Base-by-base conservation (phyloP, 2,329 filamentous ascomycete species). In the Beauveria medogensis region DNA sequence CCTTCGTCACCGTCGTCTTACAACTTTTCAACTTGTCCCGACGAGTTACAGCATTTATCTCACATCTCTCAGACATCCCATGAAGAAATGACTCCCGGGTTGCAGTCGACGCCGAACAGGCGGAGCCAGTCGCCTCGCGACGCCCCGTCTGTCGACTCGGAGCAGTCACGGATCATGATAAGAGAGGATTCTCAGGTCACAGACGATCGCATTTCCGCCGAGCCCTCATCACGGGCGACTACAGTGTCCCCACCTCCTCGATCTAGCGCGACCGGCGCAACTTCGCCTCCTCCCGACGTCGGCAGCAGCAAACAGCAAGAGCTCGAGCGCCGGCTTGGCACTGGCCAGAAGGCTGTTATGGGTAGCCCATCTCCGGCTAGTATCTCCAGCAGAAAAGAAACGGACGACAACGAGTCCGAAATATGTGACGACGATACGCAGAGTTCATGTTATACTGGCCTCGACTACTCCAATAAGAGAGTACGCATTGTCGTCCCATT, bases 211-310 rank as follows among this genome's bases (percentile, higher is more conserved):
- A 58, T 66, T 56, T 69, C 72, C 7, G 64, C 67, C 41, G 68
- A 67, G 4, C 64, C 69, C 30, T 71, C 72, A 18, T 73, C 77
- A 55, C 68, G 73, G 63, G 73, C 75, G n/a, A 72, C 73, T 6
- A 78, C 77, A 53, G 72, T 76, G 69, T 79, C 79, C 5, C 78
- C 77, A 18, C 69, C 69, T 9, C 73, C 76, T n/a, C 73, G 71
- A 41, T 72, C 73, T 10, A 69, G 65, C 44, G 65, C 64, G 26
- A 74, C 72, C 34, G 67, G 67, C 63, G 66, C 71, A 61, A 72
- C 72, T 59, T 73, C 71, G 51, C 74, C 69, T 67, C 69, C 63
- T 52, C 65, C 67, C 63, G 71, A 69, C n/a, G 60, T 63, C 58
- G 71, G 72, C 50, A 63, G 64, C 5, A 60, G 70, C 59, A 82